A percentile compares a stretch with the other conserved stretches of the same genome.
phyloP scores from a whole-genome alignment of 371 early-diverging fungal species.

The Mucor circinelloides region DNA sequence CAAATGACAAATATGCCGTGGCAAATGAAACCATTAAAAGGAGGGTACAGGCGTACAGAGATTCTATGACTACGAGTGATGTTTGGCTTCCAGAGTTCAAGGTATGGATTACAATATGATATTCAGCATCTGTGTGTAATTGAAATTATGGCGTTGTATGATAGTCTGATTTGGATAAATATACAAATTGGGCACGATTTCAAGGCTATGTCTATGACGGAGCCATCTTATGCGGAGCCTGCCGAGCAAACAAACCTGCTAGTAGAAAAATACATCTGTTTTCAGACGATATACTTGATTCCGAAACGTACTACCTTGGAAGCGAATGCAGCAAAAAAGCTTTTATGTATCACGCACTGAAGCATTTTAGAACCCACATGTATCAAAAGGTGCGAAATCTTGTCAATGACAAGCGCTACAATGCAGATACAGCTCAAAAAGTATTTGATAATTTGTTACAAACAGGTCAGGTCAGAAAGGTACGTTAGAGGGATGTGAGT shows the following conservation, averaged over 20 bases:
- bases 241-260: constrained; percentile 25
- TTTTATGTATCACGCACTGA: constrained; percentile 19
- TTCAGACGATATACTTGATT: neutral
- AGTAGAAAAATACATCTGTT: too few species aligned
- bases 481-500: neutral
- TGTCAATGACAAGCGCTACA: neutral
- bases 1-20: neutral
- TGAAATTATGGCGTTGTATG: neutral
- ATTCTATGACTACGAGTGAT: constrained; percentile 33
- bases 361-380: constrained; percentile 21
- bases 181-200: constrained; percentile 11
- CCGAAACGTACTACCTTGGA: constrained; percentile 16
- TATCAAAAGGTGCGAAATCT: neutral
- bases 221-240: constrained; percentile 15
- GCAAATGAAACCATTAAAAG: constrained; percentile 19
- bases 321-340: constrained; percentile 27
- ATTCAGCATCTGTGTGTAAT: neutral
- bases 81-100: constrained; percentile 25
- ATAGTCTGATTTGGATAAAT: neutral
- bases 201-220: neutral
- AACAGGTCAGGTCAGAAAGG: neutral
- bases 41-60: constrained; percentile 26
- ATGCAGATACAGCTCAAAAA: neutral
- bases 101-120: constrained; percentile 5
- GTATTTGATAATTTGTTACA: neutral